Percentiles rank a stretch among this genome's conserved stretches.
Conservation (phyloP, 2,329 filamentous ascomycete genomes). For the Thyridium curvatum region DNA sequence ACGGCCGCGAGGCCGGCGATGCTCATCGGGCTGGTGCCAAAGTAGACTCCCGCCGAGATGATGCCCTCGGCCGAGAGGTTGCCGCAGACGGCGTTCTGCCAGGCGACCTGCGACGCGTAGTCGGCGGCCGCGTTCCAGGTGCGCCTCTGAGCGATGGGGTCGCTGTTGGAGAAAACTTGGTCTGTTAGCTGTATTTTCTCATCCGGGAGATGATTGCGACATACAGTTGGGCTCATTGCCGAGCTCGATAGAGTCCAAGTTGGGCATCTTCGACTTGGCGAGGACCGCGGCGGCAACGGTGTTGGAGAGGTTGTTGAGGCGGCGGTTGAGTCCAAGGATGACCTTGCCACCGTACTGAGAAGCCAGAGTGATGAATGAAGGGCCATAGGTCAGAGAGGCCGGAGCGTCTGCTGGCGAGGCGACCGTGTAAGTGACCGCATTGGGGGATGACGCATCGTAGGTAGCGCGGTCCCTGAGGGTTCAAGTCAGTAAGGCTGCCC, state of each 20-base stretch:
- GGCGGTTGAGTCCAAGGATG: conserved; percentile 41
- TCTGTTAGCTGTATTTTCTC: too few species aligned
- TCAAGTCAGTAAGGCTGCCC: too few species aligned
- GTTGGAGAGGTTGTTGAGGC: conserved; percentile 38
- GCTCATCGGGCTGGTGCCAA: conserved; percentile 24
- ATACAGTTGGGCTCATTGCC: conserved; percentile 46
- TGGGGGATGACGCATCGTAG: conserved; percentile 32
- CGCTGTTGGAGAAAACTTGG: conserved; percentile 9
- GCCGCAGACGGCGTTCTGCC: conserved; percentile 22
- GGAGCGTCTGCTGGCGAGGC: conserved; percentile 35
- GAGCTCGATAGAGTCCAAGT: conserved; percentile 41
- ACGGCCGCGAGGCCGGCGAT: conserved; percentile 25
- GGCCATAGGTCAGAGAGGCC: conserved; percentile 36
- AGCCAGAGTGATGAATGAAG: conserved; percentile 39
- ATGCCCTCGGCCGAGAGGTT: conserved; percentile 18
- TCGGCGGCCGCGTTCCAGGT: conserved; percentile 24
- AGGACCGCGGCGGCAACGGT: conserved; percentile 39
- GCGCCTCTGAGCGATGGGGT: conserved; percentile 15
- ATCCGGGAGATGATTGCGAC: too few species aligned
- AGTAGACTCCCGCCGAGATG: conserved; percentile 27
- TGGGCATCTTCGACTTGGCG: conserved; percentile 30
- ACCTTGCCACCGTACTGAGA: conserved; percentile 35
- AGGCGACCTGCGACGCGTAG: conserved; percentile 20
- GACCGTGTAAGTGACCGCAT: conserved; percentile 39
- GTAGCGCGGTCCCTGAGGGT: conserved; percentile 32